Conservation (phyloP, 371 early-diverging fungal genomes). For the Apophysomyces sp. region DNA sequence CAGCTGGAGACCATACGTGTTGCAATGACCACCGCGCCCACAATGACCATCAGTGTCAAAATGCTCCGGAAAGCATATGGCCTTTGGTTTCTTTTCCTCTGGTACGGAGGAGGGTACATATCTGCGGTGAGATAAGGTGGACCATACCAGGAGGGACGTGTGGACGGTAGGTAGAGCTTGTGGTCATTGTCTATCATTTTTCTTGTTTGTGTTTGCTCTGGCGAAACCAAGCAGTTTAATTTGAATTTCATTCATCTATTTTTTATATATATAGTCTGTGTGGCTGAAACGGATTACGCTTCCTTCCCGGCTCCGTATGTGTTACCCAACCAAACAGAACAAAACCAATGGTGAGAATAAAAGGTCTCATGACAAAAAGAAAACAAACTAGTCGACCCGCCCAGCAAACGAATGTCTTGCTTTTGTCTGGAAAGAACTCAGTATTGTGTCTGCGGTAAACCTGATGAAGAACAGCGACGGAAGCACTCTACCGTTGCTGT, state of each 20-base stretch:
- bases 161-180: background rate
- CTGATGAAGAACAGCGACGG: too few relatives aligned
- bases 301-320: background rate
- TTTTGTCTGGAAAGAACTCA: too few relatives aligned
- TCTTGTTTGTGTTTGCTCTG: too few relatives aligned
- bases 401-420: too few relatives aligned
- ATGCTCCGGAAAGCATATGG: background rate
- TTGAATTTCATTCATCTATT: too few relatives aligned
- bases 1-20: background rate
- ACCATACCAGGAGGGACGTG: background rate
- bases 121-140: background rate
- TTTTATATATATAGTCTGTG: too few relatives aligned
- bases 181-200: background rate
- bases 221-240: too few relatives aligned
- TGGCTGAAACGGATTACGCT: background rate
- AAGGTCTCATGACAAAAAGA: slow-evolving; percentile 11
- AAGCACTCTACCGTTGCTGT: too few relatives aligned
- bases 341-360: slow-evolving; percentile 2
- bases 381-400: too few relatives aligned
- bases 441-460: too few relatives aligned
- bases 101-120: background rate
- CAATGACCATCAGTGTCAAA: background rate
- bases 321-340: background rate
- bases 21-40: background rate
- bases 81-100: background rate